Percentiles rank a stretch among this genome's conserved stretches.
phyloP scores from a whole-genome alignment of 768 basidiomycete genomes.

The Galerina sulciceps region DNA sequence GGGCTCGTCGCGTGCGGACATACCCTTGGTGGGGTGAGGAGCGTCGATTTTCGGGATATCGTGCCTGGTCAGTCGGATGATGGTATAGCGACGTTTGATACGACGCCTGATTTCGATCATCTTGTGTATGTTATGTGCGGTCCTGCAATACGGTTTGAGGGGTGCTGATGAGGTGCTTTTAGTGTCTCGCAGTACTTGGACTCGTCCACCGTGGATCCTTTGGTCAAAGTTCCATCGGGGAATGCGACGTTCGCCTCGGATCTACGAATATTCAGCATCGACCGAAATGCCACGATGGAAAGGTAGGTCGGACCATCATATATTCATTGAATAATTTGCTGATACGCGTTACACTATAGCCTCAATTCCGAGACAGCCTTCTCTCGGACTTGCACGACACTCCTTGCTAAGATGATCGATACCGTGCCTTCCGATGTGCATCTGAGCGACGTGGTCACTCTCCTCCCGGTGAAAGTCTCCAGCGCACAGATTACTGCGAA shows the following conservation, averaged over 20 bases:
- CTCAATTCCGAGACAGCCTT: conserved; percentile 26
- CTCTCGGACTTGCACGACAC: conserved; percentile 30
- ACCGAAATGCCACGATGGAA: conserved; percentile 42
- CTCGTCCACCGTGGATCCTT: conserved; percentile 39
- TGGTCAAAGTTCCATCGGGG: conserved; percentile 27
- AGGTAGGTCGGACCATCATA: conserved; percentile 22
- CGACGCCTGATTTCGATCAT: conserved; percentile 36
- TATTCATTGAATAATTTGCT: not conserved
- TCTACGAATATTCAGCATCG: conserved; percentile 39
- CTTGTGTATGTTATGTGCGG: conserved; percentile 34
- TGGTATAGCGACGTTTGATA: conserved; percentile 31
- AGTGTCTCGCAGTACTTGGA: conserved; percentile 43
- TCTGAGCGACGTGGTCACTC: conserved; percentile 37
- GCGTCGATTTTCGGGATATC: conserved; percentile 40
- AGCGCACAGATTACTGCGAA: conserved; percentile 29
- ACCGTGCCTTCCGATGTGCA: conserved; percentile 41
- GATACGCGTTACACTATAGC: not conserved
- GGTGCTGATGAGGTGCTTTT: not conserved
- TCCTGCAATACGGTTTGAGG: not conserved
- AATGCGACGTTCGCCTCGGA: conserved; percentile 43
- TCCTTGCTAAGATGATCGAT: conserved; percentile 45
- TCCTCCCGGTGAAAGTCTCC: conserved; percentile 37
- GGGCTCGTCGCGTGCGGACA: conserved; percentile 47
- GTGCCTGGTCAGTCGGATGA: conserved; percentile 24
- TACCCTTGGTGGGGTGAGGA: conserved; percentile 45